Evolutionary conservation across 2,329 filamentous ascomycete genomes (phyloP).

Genomic region (Pyrenochaeta sp.): DNA sequence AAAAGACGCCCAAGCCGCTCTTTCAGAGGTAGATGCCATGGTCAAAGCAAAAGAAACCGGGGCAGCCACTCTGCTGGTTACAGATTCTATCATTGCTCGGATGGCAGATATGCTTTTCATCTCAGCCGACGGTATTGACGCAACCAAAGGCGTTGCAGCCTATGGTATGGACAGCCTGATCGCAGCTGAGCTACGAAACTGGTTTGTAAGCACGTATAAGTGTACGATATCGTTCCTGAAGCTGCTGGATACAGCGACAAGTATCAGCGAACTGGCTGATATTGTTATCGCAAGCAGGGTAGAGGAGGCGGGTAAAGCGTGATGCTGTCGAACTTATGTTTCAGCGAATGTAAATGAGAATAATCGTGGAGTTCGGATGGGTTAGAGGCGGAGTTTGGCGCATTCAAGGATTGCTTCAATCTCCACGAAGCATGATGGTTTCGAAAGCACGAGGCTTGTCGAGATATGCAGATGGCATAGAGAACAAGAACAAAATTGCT

Average conservation of each 20-base stretch:
- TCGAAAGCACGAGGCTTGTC: no score
- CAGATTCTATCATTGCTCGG: conserved; percentile 1
- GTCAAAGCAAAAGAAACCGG: background rate
- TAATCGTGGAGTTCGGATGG: no score
- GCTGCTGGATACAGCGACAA: conserved; percentile 8
- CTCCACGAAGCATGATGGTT: no score
- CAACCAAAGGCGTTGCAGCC: conserved; percentile 1
- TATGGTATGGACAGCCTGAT: conserved; percentile 24
- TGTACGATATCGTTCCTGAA: conserved; percentile 9
- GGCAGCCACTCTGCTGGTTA: background rate
- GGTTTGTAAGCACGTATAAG: conserved; percentile 13
- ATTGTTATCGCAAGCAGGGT: background rate
- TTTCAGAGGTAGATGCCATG: background rate
- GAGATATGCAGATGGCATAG: no score
- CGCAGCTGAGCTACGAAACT: conserved; percentile 21
- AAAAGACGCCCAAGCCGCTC: background rate
- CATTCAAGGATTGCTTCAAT: no score
- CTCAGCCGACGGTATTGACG: conserved; percentile 7
- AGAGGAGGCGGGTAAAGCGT: background rate
- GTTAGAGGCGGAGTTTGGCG: no score
- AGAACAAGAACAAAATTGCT: no score
- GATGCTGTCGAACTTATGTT: background rate
- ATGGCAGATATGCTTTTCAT: conserved; percentile 17
- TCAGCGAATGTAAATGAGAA: no score
- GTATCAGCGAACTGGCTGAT: conserved; percentile 3